Evolutionary conservation across 2,329 filamentous ascomycete genomes (phyloP).

Genomic region (Fusarium buxicola): DNA sequence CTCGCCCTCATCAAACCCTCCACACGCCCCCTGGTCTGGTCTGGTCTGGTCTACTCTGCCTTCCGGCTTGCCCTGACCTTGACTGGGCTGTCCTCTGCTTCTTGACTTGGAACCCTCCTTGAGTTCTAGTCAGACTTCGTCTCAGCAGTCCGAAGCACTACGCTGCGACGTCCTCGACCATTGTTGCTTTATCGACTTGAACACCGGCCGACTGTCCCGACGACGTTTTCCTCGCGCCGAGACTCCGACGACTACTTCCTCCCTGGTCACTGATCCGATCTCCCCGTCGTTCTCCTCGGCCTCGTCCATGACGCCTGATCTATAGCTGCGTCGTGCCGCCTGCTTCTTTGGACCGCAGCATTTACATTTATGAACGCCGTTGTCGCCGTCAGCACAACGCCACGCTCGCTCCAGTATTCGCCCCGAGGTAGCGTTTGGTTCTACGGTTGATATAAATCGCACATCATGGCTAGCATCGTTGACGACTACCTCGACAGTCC

Average conservation of each 20-base stretch:
- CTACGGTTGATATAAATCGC: conserved; percentile 23
- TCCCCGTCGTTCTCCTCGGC: conserved; percentile 17
- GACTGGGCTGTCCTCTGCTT: conserved; percentile 33
- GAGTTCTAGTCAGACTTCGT: conserved; percentile 33
- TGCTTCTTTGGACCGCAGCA: conserved; percentile 38
- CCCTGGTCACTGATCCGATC: conserved; percentile 28
- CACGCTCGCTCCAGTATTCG: conserved; percentile 23
- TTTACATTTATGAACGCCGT: conserved; percentile 35
- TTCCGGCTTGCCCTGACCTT: conserved; percentile 30
- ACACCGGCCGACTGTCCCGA: conserved; percentile 26
- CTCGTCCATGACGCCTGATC: conserved; percentile 42
- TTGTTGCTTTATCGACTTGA: conserved; percentile 27
- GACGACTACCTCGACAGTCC: conserved; percentile 73
- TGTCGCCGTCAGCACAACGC: conserved; percentile 24
- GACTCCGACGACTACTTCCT: conserved; percentile 15
- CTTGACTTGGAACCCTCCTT: conserved; percentile 29
- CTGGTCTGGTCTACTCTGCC: conserved; percentile 31
- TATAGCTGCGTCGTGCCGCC: conserved; percentile 39
- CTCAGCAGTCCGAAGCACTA: conserved; percentile 36
- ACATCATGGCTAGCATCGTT: conserved; percentile 61
- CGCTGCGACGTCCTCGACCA: conserved; percentile 38
- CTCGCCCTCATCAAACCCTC: conserved; percentile 47
- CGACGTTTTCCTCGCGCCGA: conserved; percentile 26
- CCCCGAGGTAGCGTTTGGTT: conserved; percentile 16
- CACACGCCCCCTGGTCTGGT: conserved; percentile 41